Evolutionary conservation across 768 basidiomycete species (phyloP), one percentile per base, ranked within the genome.

Genomic region (Podaxis sp.): DNA sequence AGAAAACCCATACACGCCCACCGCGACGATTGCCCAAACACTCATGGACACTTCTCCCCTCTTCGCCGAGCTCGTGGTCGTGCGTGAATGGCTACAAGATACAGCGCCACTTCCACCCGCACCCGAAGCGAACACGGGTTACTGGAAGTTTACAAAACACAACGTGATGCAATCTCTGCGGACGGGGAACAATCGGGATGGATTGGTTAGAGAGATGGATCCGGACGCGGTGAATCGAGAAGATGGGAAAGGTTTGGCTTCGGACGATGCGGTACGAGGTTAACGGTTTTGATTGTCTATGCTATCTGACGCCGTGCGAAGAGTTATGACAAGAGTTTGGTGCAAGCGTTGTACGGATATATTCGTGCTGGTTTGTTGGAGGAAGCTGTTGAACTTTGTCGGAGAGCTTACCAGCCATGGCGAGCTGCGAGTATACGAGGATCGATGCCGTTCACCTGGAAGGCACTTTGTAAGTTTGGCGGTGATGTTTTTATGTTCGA

Each of bases 61-160:
- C 2, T 85, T 94, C 38, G 75, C 84, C 0, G 93, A 93, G 64
- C 90, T 94, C 59, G 80, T 91, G 51, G 86, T 90, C 49, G 87
- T 94, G 7, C 85, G 90, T n/a, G 91, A 94, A 72, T 95, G 93
- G 93, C 80, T 94, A 1, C 90, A 93, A 65, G 90, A 92, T 46
- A 89, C 84, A 0, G 89, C 91, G 0, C 83, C 86, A 0, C 62
- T 79, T n/a, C 83, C 84, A 0, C 73, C 78, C 33, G 79, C 82
- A 48, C 88, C 88, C 0, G 93, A 91, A 68, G 87, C 89, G 22
- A 88, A 87, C 4, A 89, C 86, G 0, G 92, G 90, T 2, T 95
- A 95, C 74, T 90, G 89, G 86, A 87, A 85, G 62, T 92, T 93
- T 70, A 95, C 93, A 38, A 89, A 89, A 65, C 83, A 89, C 68